Evolutionary conservation across 768 basidiomycete genomes (phyloP), one percentile per base, ranked within the genome.

Genomic region (Tylopilus rubrobrunneus): DNA sequence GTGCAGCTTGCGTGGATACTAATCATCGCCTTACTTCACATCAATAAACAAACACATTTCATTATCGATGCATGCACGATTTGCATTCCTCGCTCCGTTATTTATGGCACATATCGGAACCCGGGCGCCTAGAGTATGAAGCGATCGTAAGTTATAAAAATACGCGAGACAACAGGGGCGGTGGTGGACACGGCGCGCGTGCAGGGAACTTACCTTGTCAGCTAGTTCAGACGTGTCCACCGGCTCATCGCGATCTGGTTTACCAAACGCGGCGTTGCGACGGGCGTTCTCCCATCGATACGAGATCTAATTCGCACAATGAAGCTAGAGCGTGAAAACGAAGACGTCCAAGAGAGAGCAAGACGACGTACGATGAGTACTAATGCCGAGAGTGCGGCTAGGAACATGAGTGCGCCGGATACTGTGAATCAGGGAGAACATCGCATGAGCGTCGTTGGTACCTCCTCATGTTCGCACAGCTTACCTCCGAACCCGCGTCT

Each of bases 141-240:
- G 14, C 34, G 34, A 36, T 5, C 15, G 36, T 37, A 7, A 37
- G 36, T 14, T 8, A 7, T 2, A 31, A 31, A 37, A 37, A 37
- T 6, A 7, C 3, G 36, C 36, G 34, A 34, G 15, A 17, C 36
- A 15, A 2, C 34, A 37, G 3, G 4, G 14, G 15, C 15, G 7
- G n/a, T n/a, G n/a, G n/a, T n/a, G n/a, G n/a, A n/a, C n/a, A n/a
- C 36, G 44, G 19, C n/a, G 37, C 8, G 37, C 37, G 9, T n/a
- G 17, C 37, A 39, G 5, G 15, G 19, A 3, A 48, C 40, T 9
- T 36, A 61, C 56, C 51, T 82, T 75, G 62, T 89, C 87, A 1
- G 87, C 87, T 7, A 86, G 64, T 56, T 85, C 78, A 27, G 76
- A 74, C 0, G 84, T 87, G 59, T 89, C 80, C 19, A 88, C 81